Evolutionary conservation across 2,329 filamentous ascomycete genomes (phyloP).

Genomic region (Arthrobotrys pseudoclavata): DNA sequence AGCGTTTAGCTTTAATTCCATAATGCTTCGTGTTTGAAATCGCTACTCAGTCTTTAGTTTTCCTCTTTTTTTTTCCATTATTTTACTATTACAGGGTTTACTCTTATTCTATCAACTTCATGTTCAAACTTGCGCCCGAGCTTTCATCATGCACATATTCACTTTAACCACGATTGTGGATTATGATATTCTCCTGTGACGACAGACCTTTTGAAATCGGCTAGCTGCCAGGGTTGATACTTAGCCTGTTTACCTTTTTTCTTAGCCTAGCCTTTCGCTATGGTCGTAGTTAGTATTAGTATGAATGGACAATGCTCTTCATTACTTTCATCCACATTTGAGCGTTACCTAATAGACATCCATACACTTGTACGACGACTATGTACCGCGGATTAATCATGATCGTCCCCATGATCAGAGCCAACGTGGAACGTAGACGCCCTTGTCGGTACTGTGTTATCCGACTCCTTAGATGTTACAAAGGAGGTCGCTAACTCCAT

Average conservation of each 20-base stretch:
- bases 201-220: neutral
- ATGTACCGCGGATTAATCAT: conserved; percentile 1
- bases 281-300: neutral
- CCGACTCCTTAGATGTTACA: neutral
- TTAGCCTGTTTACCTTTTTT: neutral
- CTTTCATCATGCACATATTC: conserved; percentile 27
- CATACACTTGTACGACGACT: neutral
- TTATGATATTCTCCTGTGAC: neutral
- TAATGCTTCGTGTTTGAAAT: conserved; percentile 26
- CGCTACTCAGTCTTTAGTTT: conserved; percentile 8
- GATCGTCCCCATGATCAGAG: neutral
- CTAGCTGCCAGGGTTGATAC: neutral
- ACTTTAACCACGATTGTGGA: neutral
- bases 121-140: conserved; percentile 25
- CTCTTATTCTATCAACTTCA: conserved; percentile 4
- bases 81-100: conserved; percentile 1
- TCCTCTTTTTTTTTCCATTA: neutral
- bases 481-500: no score
- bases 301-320: conserved; percentile 3
- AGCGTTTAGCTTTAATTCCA: conserved; percentile 48
- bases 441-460: neutral
- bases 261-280: neutral
- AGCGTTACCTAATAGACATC: neutral
- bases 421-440: neutral
- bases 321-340: no score